Evolutionary conservation across 1,139 yeast genomes (phyloP).

Genomic region (Kodamaea plutei): DNA sequence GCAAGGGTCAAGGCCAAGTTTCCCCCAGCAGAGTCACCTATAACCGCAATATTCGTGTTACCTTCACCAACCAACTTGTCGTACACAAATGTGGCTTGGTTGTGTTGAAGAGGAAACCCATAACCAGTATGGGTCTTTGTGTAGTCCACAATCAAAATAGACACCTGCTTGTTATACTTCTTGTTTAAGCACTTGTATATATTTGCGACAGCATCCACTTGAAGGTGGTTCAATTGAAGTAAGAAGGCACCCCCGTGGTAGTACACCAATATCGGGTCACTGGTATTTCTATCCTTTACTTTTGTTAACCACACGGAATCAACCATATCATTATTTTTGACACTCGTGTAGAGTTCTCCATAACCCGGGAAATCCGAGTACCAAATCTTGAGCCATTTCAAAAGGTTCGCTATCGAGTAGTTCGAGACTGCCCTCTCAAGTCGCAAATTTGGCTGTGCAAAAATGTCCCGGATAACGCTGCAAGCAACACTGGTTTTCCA

Average conservation of each 20-base stretch:
- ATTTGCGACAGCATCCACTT: slow-evolving; percentile 27
- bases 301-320: slow-evolving; percentile 37
- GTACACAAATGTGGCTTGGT: slow-evolving; percentile 32
- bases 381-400: slow-evolving; percentile 2
- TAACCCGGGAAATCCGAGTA: slow-evolving; percentile 20
- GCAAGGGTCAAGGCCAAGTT: slow-evolving; percentile 29
- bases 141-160: slow-evolving; percentile 37
- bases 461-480: slow-evolving; percentile 4
- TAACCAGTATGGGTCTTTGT: slow-evolving; percentile 28
- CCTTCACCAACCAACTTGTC: slow-evolving; percentile 24
- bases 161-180: slow-evolving; percentile 20
- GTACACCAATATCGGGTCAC: slow-evolving; percentile 36
- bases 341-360: slow-evolving; percentile 25
- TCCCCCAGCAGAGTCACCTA: slow-evolving; percentile 46
- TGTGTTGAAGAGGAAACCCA: slow-evolving; percentile 32
- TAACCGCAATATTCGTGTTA: slow-evolving; percentile 26
- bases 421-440: slow-evolving; percentile 2
- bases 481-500: slow-evolving; percentile 5
- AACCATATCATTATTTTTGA: slow-evolving; percentile 10
- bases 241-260: slow-evolving; percentile 42
- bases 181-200: slow-evolving; percentile 28
- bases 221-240: slow-evolving; percentile 28
- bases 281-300: slow-evolving; percentile 18
- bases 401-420: slow-evolving; percentile 2
- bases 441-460: slow-evolving; percentile 1